Base-by-base conservation (phyloP, 768 basidiomycete genomes). In the Lactifluus subvellereus region DNA sequence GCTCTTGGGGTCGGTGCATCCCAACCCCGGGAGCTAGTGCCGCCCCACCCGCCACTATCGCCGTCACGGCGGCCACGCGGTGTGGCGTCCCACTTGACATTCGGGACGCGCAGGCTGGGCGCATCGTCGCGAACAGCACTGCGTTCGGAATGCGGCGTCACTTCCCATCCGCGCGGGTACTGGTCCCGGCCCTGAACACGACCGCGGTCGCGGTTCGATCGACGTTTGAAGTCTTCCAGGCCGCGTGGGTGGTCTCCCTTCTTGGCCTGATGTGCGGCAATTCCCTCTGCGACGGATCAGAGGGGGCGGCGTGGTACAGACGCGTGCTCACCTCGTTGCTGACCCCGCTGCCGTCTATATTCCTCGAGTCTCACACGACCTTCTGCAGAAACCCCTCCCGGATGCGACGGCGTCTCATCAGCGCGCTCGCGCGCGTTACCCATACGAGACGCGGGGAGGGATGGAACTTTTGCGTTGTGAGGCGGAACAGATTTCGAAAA, bases 1-100 rank as follows among this genome's bases (percentile, higher is more conserved):
- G 78, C 79, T 51, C 88, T 80, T 5, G 91, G 91, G 0, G 91
- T 94, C 1, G 89, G 89, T 7, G 91, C 90, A 75, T 94, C 91
- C 91, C 91, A 93, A 20, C 77, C 72, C 43, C 80, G 75, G 54
- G 80, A 72, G 30, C 69, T 73, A 4, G 86, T 80, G 6, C 76
- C 71, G 20, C 84, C 87, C 88, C 86, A 89, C 3, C 85, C 86
- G 22, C 77, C 72, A 47, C 78, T 78, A n/a, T 82, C 84, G n/a
- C 79, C 82, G 40, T 78, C 80, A 30, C 77, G 76, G 53, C 75
- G 74, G 66, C 74, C 76, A 37, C 87, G 82, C 11, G 94, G 95
- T 1, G 94, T 98, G 8, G 95, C 89, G 57, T 97, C 95, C 95
- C 95, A 98, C 2, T 86, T 87, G 60, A 92, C 84, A 72, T 96